phyloP scores from a whole-genome alignment of 2,329 filamentous ascomycete genomes.

The Neofusicoccum parvum region DNA sequence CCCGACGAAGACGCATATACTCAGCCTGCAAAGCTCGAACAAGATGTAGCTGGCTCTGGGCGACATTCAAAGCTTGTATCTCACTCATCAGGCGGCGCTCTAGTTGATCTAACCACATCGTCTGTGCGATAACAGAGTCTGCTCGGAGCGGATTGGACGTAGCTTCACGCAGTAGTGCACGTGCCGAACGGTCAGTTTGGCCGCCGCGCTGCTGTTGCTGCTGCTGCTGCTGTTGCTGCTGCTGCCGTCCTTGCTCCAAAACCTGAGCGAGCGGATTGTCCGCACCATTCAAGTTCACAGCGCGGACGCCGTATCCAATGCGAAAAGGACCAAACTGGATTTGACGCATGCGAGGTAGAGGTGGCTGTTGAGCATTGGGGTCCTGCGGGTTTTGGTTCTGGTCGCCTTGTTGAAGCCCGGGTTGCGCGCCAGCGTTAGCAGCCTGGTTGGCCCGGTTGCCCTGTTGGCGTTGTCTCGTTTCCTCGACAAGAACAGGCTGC shows the following conservation, averaged over 20 bases:
- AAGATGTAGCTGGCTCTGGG: constrained; percentile 68
- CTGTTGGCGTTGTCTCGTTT: constrained; percentile 31
- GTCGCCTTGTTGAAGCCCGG: constrained; percentile 22
- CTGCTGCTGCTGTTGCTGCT: constrained; percentile 27
- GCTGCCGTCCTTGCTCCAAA: constrained; percentile 16
- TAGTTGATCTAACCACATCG: constrained; percentile 63
- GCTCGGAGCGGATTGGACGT: constrained; percentile 1
- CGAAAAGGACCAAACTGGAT: constrained; percentile 20
- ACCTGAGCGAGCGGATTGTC: background rate
- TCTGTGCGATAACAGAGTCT: constrained; percentile 48
- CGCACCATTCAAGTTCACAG: constrained; percentile 13
- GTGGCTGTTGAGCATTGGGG: constrained; percentile 24
- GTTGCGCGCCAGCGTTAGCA: constrained; percentile 14
- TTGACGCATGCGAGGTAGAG: constrained; percentile 8
- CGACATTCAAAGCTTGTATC: constrained; percentile 62
- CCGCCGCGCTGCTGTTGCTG: constrained; percentile 19
- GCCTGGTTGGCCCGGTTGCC: constrained; percentile 30
- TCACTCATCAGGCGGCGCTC: constrained; percentile 72
- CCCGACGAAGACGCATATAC: constrained; percentile 18
- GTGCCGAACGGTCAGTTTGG: background rate
- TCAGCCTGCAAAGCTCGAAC: constrained; percentile 52
- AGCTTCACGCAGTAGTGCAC: constrained; percentile 10
- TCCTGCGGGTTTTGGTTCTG: constrained; percentile 21
- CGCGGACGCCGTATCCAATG: constrained; percentile 19
- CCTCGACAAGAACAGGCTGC: constrained; percentile 67